Percentiles rank a stretch among this genome's conserved stretches.
Conservation (phyloP, 2,329 filamentous ascomycete genomes). For the Claviceps lovelessii region DNA sequence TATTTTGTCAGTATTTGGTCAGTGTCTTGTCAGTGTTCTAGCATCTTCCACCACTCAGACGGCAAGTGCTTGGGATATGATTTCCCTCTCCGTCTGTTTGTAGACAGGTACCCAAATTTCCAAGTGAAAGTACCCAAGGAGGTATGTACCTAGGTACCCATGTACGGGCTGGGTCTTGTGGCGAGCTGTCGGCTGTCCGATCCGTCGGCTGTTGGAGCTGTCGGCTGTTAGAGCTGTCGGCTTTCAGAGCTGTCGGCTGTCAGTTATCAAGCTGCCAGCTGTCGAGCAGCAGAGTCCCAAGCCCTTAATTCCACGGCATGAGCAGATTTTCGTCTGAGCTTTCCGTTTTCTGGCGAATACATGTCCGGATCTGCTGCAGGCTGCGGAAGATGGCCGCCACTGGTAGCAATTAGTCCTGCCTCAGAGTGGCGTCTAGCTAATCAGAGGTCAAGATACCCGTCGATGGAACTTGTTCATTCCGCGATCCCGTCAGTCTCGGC, state of each 20-base stretch:
- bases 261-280: background rate
- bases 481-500: background rate
- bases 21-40: background rate
- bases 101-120: background rate
- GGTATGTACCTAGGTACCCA: no score
- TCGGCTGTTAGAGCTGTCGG: background rate
- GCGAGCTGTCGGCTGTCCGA: background rate
- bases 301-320: no score
- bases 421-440: background rate
- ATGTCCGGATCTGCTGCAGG: background rate
- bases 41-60: background rate
- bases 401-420: background rate
- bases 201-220: background rate
- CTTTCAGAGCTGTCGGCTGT: background rate
- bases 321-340: background rate
- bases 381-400: background rate
- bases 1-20: background rate
- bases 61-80: background rate
- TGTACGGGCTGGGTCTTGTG: no score
- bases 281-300: background rate
- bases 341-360: no score
- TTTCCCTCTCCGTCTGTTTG: no score
- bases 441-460: background rate
- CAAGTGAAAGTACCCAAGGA: no score
- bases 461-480: background rate